Percentiles rank a stretch among this genome's conserved stretches.
Conservation (phyloP, 495 filamentous ascomycete genomes). For the Aspergillus panamensis region DNA sequence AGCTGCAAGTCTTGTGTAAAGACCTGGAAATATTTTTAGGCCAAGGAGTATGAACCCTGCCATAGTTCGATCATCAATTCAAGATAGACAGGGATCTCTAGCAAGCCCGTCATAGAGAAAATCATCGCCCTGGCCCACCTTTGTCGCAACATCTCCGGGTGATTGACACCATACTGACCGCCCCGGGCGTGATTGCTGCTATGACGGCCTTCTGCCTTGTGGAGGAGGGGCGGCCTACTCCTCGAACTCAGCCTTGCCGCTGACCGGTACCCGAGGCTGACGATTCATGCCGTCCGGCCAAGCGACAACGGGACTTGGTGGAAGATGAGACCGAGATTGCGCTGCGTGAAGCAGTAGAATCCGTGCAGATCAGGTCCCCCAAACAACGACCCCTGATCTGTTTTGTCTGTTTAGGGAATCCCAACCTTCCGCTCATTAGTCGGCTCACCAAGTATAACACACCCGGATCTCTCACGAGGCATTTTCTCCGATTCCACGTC, state of each 20-base stretch:
- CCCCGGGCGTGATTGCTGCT: background rate
- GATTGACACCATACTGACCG: background rate
- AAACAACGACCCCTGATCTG: constrained; percentile 16
- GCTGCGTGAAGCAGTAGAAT: constrained; percentile 17
- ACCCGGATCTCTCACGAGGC: constrained; percentile 16
- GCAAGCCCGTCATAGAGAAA: too few species aligned
- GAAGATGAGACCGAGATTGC: constrained; percentile 16
- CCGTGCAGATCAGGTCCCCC: constrained; percentile 16
- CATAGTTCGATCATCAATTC: too few species aligned
- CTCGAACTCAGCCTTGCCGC: constrained; percentile 1
- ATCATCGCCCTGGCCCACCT: too few species aligned
- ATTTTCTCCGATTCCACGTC: constrained; percentile 19
- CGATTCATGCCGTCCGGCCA: background rate
- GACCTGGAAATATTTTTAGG: too few species aligned
- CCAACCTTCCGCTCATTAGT: constrained; percentile 12
- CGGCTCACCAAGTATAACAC: constrained; percentile 9
- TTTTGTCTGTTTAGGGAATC: constrained; percentile 14
- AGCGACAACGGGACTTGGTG: constrained; percentile 6
- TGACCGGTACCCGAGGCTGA: constrained; percentile 1
- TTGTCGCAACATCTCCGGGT: background rate
- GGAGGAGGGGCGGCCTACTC: background rate
- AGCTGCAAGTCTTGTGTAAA: too few species aligned
- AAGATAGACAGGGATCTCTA: too few species aligned
- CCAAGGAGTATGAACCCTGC: too few species aligned
- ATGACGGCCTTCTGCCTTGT: background rate